Conservation (phyloP, 768 basidiomycete species). For the Podaxis carcinomalis region DNA sequence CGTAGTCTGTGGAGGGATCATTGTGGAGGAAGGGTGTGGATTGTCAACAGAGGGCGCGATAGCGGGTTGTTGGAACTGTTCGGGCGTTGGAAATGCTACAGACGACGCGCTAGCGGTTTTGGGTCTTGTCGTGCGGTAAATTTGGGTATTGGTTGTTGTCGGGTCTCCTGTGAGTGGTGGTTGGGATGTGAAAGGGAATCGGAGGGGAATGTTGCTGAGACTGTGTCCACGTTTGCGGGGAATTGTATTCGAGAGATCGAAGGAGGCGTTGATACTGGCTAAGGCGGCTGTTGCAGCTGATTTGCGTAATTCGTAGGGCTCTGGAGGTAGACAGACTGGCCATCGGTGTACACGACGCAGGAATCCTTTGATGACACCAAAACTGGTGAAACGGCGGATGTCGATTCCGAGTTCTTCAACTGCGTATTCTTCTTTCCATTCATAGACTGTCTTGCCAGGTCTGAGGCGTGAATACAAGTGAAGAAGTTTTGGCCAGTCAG, state of each 20-base stretch:
- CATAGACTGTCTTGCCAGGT: constrained; percentile 75
- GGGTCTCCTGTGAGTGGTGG: constrained; percentile 14
- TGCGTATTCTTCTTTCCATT: constrained; percentile 82
- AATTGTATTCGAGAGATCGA: constrained; percentile 14
- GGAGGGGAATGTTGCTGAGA: constrained; percentile 25
- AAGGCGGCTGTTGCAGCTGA: constrained; percentile 15
- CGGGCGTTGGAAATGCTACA: background rate
- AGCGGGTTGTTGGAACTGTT: background rate
- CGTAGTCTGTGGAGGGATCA: constrained; percentile 11
- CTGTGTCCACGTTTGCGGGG: constrained; percentile 36
- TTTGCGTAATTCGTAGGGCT: constrained; percentile 21
- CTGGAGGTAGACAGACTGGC: constrained; percentile 63
- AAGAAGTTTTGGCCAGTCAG: constrained; percentile 86
- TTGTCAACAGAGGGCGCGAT: background rate
- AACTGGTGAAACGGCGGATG: constrained; percentile 90
- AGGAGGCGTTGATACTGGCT: constrained; percentile 13
- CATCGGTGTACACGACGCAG: constrained; percentile 91
- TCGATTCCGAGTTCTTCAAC: constrained; percentile 78
- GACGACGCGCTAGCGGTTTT: constrained; percentile 14
- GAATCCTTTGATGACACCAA: constrained; percentile 99
- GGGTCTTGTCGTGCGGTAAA: constrained; percentile 13
- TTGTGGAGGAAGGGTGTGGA: background rate
- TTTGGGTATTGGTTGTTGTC: constrained; percentile 1
- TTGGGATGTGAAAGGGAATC: constrained; percentile 18
- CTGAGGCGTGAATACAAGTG: constrained; percentile 83